These are phyloP conservation scores for Sporodiniella umbellata DNA, from an alignment of 371 early-diverging fungal genomes.

Conservation along the genomic window DNA sequence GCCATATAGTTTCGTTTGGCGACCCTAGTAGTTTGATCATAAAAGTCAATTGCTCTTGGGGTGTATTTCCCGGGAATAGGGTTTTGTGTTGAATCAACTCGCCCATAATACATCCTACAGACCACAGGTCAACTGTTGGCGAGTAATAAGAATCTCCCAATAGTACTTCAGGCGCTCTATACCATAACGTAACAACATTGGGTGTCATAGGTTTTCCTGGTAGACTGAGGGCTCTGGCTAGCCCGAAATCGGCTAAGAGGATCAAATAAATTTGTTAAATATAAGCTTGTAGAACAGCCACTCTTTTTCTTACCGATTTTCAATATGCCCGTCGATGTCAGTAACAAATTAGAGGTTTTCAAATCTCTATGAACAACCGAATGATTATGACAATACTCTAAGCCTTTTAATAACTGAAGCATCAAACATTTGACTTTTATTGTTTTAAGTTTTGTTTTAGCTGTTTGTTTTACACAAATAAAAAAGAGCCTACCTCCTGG, in stretches of 20 bases:
- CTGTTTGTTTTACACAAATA: background rate
- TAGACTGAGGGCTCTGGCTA: conserved; percentile 72
- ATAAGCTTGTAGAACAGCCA: too few relatives aligned
- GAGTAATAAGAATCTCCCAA: conserved; percentile 79
- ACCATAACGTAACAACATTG: conserved; percentile 95
- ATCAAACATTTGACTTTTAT: conserved; percentile 75
- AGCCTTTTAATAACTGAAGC: conserved; percentile 73
- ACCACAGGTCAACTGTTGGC: conserved; percentile 90
- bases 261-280: too few relatives aligned
- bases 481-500: conserved; percentile 50
- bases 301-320: conserved; percentile 65
- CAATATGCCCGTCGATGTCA: conserved; percentile 70
- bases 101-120: conserved; percentile 86
- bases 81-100: conserved; percentile 73
- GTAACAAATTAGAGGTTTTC: conserved; percentile 81
- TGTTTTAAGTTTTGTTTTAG: background rate
- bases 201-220: conserved; percentile 82
- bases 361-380: conserved; percentile 82
- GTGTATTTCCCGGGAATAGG: conserved; percentile 83
- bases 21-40: conserved; percentile 78
- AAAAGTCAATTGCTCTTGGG: conserved; percentile 70
- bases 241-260: conserved; percentile 93
- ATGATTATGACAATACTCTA: conserved; percentile 75
- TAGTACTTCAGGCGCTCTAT: conserved; percentile 91
- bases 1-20: conserved; percentile 81